phyloP scores from a whole-genome alignment of 345 rosid species.

The Eucalyptus polyanthemos region DNA sequence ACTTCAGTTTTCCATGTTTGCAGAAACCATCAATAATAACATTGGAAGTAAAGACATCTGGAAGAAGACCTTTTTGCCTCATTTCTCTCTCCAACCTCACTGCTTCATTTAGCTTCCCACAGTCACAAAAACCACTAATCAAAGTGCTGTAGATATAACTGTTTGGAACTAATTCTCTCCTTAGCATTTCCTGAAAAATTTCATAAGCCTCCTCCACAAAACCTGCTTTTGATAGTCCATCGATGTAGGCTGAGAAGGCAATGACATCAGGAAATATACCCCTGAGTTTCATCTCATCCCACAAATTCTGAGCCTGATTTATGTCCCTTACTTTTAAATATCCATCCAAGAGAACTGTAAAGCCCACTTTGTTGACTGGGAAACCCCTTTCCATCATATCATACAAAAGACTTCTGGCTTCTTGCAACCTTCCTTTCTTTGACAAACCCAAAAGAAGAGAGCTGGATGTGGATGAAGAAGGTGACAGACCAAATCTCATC shows the following conservation, averaged over 20 bases:
- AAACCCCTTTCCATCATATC: slow-evolving; percentile 39
- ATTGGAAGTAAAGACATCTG: slow-evolving; percentile 48
- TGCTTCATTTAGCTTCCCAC: slow-evolving; percentile 42
- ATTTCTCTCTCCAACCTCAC: slow-evolving; percentile 39
- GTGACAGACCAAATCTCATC: slow-evolving; percentile 28
- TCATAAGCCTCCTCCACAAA: slow-evolving; percentile 46
- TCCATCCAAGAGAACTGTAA: slow-evolving; percentile 59
- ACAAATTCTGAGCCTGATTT: slow-evolving; percentile 36
- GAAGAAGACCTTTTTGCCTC: slow-evolving; percentile 48
- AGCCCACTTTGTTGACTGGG: slow-evolving; percentile 37
- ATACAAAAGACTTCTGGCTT: slow-evolving; percentile 38
- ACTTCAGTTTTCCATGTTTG: slow-evolving; percentile 35
- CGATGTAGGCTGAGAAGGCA: slow-evolving; percentile 56
- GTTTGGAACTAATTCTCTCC: slow-evolving; percentile 48
- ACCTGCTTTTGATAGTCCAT: slow-evolving; percentile 55
- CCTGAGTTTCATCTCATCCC: slow-evolving; percentile 47
- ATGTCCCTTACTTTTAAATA: slow-evolving; percentile 38
- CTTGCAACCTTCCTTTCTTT: slow-evolving; percentile 34
- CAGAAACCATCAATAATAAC: slow-evolving; percentile 58
- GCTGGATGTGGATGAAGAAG: slow-evolving; percentile 55
- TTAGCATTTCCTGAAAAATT: slow-evolving; percentile 40
- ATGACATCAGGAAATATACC: slow-evolving; percentile 48
- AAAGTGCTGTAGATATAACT: slow-evolving; percentile 55
- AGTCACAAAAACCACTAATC: slow-evolving; percentile 47
- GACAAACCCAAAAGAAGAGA: slow-evolving; percentile 54